A percentile compares a stretch with the other conserved stretches of the same genome.
Conservation (phyloP, 179 eudicot species). For the Nepenthes alata region DNA sequence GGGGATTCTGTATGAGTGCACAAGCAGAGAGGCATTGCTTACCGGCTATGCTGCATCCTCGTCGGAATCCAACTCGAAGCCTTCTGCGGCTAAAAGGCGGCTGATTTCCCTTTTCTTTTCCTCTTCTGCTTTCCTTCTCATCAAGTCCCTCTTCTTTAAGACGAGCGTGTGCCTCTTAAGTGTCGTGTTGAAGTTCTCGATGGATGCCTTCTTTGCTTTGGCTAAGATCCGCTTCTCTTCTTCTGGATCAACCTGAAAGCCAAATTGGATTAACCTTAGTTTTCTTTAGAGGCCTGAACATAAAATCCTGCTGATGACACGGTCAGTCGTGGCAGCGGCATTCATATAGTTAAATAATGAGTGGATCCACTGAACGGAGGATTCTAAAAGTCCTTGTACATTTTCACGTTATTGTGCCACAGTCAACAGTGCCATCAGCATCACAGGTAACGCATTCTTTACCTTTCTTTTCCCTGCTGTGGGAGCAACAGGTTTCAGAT, state of each 20-base stretch:
- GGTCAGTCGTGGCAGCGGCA: no score
- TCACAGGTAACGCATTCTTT: no score
- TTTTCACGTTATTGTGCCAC: no score
- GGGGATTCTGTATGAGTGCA: no score
- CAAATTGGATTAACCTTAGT: neutral
- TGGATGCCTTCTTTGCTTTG: conserved; percentile 69
- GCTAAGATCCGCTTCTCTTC: conserved; percentile 79
- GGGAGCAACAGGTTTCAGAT: no score
- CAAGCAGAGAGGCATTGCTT: no score
- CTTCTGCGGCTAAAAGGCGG: conserved; percentile 83
- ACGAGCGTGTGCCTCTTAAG: conserved; percentile 81
- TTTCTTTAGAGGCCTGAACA: no score
- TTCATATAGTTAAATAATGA: neutral
- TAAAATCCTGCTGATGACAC: no score
- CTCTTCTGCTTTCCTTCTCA: conserved; percentile 81
- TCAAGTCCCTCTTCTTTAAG: conserved; percentile 69
- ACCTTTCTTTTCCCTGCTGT: no score
- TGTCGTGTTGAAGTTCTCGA: conserved; percentile 58
- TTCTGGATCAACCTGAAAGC: conserved; percentile 74
- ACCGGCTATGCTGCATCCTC: conserved; percentile 22
- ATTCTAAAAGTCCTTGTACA: no score
- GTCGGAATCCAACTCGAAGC: conserved; percentile 74
- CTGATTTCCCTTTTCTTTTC: conserved; percentile 52
- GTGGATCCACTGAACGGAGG: neutral
- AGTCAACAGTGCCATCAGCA: no score